Evolutionary conservation across 345 rosid species (phyloP).

Genomic region (Physaria fendleri): DNA sequence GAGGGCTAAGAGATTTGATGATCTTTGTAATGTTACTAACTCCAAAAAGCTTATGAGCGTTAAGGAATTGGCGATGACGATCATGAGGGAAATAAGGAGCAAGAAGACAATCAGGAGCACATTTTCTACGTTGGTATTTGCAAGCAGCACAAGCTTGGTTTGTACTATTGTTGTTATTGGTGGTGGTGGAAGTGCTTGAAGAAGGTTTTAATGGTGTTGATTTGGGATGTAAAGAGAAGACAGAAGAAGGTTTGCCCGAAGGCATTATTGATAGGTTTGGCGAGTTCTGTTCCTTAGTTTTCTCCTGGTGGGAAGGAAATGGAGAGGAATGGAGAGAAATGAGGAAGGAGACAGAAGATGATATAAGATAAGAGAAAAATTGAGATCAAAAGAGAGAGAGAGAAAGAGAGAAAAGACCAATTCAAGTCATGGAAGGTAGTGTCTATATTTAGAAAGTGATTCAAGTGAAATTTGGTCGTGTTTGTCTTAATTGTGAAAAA

Average conservation of each 20-base stretch:
- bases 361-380: constrained; percentile 28
- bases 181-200: constrained; percentile 24
- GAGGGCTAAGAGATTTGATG: constrained; percentile 54
- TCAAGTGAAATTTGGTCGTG: constrained; percentile 24
- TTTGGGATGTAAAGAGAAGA: constrained; percentile 38
- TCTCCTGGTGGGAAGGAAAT: constrained; percentile 39
- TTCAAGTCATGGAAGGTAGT: constrained; percentile 29
- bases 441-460: constrained; percentile 28
- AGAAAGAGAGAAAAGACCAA: constrained; percentile 31
- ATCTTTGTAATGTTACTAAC: constrained; percentile 87
- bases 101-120: constrained; percentile 87
- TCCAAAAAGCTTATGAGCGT: constrained; percentile 90
- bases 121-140: constrained; percentile 90
- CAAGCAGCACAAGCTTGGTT: constrained; percentile 95
- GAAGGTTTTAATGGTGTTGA: constrained; percentile 27
- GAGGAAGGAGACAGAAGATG: constrained; percentile 34
- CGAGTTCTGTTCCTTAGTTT: constrained; percentile 33
- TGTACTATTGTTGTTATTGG: constrained; percentile 30
- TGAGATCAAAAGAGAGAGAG: constrained; percentile 18
- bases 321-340: constrained; percentile 44
- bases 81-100: constrained; percentile 96
- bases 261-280: constrained; percentile 35
- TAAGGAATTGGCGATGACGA: constrained; percentile 76
- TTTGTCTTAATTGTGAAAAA: constrained; percentile 21
- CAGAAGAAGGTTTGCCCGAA: constrained; percentile 57